Base-by-base conservation (phyloP, 1,139 yeast genomes). In the Hyphopichia pseudoburtonii region DNA sequence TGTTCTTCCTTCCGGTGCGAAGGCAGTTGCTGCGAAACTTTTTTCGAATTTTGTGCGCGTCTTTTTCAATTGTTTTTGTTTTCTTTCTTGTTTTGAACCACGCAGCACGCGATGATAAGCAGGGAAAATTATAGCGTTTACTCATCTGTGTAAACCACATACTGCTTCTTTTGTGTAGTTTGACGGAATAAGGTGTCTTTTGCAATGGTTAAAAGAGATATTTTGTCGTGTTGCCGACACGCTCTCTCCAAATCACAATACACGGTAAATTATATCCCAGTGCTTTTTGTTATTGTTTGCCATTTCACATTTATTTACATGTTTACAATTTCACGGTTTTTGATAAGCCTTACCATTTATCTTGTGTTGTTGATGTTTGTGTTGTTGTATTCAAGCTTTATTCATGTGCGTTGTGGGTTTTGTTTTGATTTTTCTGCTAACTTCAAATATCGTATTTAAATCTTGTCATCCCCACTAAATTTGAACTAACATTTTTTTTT, bases 401-500 rank as follows among this genome's bases (percentile, higher is more conserved):
- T 21, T 21, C 7, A 7, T 7, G 10, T 28, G n/a, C 11, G 12
- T 5, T 28, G 16, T 28, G n/a, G n/a, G 30, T 28, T 28, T 4
- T 28, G 18, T 5, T 28, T 28, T 28, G 10, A 11, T 14, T 9
- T 28, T 14, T 16, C 11, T 14, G 7, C 7, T 14, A 12, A 26
- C n/a, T 17, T 15, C 23, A 21, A 10, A 21, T 21, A 21, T 21
- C 23, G 16, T 31, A 31, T 31, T 19, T 31, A 31, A 23, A 11
- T 15, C 24, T 4, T 7, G 11, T 24, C 28, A 31, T 31, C 33
- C 36, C 37, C 43, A 43, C 42, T 26, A 34, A 27, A 11, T 15
- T 17, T 16, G 17, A 5, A 14, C 29, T 27, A 27, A 28, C 16
- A 14, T 35, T 41, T 42, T 33, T 34, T n/a, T n/a, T n/a, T n/a